Conservation (phyloP, 306 rosid genomes). For the Corylus avellana region DNA sequence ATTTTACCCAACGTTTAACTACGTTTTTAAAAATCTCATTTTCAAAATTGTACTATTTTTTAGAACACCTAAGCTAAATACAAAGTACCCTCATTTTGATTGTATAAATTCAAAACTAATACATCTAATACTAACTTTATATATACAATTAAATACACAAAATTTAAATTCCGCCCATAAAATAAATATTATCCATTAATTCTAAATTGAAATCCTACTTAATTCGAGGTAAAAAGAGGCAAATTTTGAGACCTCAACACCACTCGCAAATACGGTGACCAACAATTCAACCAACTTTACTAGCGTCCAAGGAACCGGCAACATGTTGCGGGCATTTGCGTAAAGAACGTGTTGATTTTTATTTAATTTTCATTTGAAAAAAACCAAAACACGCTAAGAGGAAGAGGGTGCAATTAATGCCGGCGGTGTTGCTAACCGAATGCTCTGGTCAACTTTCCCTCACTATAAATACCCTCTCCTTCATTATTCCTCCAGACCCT, state of each 20-base stretch:
- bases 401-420: slow-evolving; percentile 51
- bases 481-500: slow-evolving; percentile 32
- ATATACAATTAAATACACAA: no score
- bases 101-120: no score
- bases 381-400: background rate
- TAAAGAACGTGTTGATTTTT: slow-evolving; percentile 3
- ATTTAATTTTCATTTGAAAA: no score
- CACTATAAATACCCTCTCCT: slow-evolving; percentile 50
- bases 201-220: no score
- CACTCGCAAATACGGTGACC: slow-evolving; percentile 50
- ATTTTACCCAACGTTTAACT: no score
- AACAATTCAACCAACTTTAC: slow-evolving; percentile 56
- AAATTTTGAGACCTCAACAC: slow-evolving; percentile 1
- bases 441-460: slow-evolving; percentile 46
- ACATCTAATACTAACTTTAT: no score
- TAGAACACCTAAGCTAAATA: no score
- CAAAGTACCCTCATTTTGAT: no score
- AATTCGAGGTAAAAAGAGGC: background rate
- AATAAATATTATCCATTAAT: no score
- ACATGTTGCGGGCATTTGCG: slow-evolving; percentile 33
- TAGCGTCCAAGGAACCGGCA: slow-evolving; percentile 12
- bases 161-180: no score
- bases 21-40: no score
- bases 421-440: slow-evolving; percentile 63
- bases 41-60: no score